Percentiles rank a stretch among this genome's conserved stretches.
phyloP scores from a whole-genome alignment of 352 stramenopile genomes.

The Phytophthora boehmeriae region DNA sequence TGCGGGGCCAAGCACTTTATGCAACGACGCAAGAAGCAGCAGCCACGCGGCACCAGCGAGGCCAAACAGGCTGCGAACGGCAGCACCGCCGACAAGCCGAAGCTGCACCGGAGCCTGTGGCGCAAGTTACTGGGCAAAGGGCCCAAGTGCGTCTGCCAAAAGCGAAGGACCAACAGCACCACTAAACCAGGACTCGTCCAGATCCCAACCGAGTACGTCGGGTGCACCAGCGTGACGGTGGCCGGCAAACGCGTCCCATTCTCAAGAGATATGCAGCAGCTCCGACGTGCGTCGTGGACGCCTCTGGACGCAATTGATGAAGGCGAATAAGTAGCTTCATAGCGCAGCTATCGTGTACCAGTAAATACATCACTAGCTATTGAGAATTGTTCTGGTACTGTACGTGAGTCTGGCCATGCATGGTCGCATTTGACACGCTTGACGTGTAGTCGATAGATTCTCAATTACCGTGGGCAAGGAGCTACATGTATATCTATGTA shows the following conservation, averaged over 20 bases:
- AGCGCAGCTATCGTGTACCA: background rate
- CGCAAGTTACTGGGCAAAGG: constrained; percentile 59
- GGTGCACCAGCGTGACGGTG: constrained; percentile 45
- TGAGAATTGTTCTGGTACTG: too few species aligned
- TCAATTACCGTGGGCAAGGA: too few species aligned
- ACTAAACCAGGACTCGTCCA: constrained; percentile 28
- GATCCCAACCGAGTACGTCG: constrained; percentile 55
- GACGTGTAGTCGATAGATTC: too few species aligned
- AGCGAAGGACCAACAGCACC: constrained; percentile 10
- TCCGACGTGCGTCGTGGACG: constrained; percentile 43
- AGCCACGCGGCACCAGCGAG: constrained; percentile 13
- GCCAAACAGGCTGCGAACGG: constrained; percentile 33
- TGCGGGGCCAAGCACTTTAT: constrained; percentile 45
- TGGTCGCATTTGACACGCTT: too few species aligned
- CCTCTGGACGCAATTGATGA: constrained; percentile 59
- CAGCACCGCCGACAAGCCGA: constrained; percentile 13
- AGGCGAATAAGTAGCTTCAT: constrained; percentile 24
- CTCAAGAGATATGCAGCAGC: constrained; percentile 58
- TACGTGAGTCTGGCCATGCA: too few species aligned
- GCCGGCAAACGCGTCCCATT: constrained; percentile 58
- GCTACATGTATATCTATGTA: too few species aligned
- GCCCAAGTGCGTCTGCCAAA: constrained; percentile 58
- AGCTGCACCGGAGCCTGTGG: constrained; percentile 57
- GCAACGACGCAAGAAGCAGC: constrained; percentile 28
- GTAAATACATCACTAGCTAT: background rate